Evolutionary conservation across 768 basidiomycete genomes (phyloP).

Genomic region (Tricholoma bakamatsutake): DNA sequence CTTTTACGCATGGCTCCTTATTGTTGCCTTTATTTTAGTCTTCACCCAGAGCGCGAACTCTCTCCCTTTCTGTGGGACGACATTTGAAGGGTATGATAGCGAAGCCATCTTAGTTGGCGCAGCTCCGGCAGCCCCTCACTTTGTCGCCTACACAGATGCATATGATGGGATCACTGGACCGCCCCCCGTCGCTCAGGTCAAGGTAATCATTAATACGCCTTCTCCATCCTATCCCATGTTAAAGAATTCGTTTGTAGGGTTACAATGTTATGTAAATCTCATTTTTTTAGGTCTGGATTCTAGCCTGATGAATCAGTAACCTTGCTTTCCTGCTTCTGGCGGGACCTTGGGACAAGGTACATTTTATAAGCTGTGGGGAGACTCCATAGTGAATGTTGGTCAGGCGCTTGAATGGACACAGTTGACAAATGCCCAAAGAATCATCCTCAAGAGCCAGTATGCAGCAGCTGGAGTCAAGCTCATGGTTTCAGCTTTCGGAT

Average conservation of each 20-base stretch:
- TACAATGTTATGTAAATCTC: constrained; percentile 42
- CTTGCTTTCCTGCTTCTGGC: constrained; percentile 50
- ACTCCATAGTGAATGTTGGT: background rate
- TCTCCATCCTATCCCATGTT: background rate
- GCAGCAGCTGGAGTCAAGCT: constrained; percentile 52
- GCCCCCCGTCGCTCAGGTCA: constrained; percentile 39
- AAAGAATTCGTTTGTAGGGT: constrained; percentile 28
- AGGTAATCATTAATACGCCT: constrained; percentile 20
- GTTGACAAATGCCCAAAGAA: constrained; percentile 38
- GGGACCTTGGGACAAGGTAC: constrained; percentile 53
- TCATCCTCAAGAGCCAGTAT: constrained; percentile 48
- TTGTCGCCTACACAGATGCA: constrained; percentile 37
- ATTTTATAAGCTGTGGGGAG: background rate
- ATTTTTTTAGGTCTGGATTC: background rate
- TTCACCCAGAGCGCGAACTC: background rate
- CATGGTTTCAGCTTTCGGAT: constrained; percentile 61
- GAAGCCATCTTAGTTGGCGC: constrained; percentile 19
- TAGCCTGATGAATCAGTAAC: constrained; percentile 23
- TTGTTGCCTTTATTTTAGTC: background rate
- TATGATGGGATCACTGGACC: constrained; percentile 43
- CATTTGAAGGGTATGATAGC: background rate
- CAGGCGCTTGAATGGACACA: constrained; percentile 49
- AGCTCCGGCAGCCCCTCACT: constrained; percentile 45
- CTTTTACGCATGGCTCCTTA: background rate
- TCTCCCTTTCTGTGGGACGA: background rate